phyloP scores from a whole-genome alignment of 805 yeast genomes.

The Torulaspora maleeae region DNA sequence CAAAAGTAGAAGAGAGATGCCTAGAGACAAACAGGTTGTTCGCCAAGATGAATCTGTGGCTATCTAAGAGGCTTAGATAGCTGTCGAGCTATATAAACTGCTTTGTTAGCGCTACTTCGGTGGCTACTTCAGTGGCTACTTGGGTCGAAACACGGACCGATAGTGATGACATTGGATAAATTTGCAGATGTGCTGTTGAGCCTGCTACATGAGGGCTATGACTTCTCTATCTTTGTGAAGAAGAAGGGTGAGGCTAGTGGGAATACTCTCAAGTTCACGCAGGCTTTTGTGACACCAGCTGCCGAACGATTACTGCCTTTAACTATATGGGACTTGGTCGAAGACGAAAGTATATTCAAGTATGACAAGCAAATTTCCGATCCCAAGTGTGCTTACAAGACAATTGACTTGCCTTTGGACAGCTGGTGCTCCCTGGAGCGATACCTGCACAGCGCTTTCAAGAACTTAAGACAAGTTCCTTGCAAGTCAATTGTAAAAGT shows the following conservation, averaged over 20 bases:
- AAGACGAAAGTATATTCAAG: conserved; percentile 9
- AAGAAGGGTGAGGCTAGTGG: background rate
- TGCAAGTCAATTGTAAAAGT: conserved; percentile 62
- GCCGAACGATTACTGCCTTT: conserved; percentile 10
- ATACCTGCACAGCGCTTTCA: conserved; percentile 29
- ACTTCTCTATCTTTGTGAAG: conserved; percentile 15
- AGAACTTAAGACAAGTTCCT: conserved; percentile 44
- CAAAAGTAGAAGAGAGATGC: conserved; percentile 4
- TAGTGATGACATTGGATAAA: conserved; percentile 8
- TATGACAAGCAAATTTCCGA: conserved; percentile 1
- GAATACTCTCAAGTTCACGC: conserved; percentile 3
- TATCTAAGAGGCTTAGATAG: background rate
- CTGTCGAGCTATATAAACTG: background rate
- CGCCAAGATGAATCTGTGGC: background rate
- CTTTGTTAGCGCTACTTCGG: background rate
- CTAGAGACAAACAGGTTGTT: background rate
- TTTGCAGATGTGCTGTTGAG: conserved; percentile 10
- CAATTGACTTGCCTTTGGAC: conserved; percentile 6
- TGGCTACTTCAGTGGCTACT: no score
- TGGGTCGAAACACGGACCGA: background rate
- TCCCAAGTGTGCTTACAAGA: conserved; percentile 1
- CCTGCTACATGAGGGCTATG: conserved; percentile 13
- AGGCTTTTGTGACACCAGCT: conserved; percentile 11
- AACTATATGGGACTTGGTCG: conserved; percentile 14
- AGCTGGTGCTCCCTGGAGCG: conserved; percentile 5